Base-by-base conservation (phyloP, 495 filamentous ascomycete genomes). In the Trypethelium eluteriae region DNA sequence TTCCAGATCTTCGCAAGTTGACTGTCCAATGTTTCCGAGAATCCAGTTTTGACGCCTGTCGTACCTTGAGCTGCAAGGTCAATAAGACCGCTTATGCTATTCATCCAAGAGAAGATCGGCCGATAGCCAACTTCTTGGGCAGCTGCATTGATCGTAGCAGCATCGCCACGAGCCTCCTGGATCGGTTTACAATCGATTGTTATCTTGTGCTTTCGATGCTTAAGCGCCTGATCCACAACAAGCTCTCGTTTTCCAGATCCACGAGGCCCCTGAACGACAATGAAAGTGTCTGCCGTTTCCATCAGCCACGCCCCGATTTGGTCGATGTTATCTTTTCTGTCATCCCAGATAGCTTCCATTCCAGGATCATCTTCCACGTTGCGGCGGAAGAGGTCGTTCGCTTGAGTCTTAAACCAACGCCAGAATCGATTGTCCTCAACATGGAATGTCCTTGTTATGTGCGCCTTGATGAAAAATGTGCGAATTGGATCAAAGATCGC, bases 161-260 rank as follows among this genome's bases (percentile, higher is more conserved):
- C 86, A 75, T 98, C 94, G 0, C 94, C 94, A 38, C 89, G 86
- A 2, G 94, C 92, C 72, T 98, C 93, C 64, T 92, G 87, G 18
- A 98, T 90, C 3, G 90, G 88, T 74, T 96, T 96, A 79, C 93
- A 98, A 76, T 98, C 94, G 62, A 98, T 86, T n/a, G 95, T 78
- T 0, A 98, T 77, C 56, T 90, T 91, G 72, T 94, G 85, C 57
- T 84, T 87, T 53, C 90, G 84, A 25, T 85, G 84, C 70, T 89
- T 84, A 18, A 98, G 81, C 0, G 91, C 87, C 70, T 92, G 90
- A 67, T 96, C 89, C 38, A 97, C 67, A 4, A 98, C 86, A 0
- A 98, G 79, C 69, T 96, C 93, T 65, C 83, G 86, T 76, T 96
- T 96, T 1, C 94, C 95, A 0, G 91, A 95, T 6, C 94, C 95